Percentiles rank a stretch among this genome's conserved stretches.
phyloP scores from a whole-genome alignment of 208 protist genomes.

The Leishmania major region DNA sequence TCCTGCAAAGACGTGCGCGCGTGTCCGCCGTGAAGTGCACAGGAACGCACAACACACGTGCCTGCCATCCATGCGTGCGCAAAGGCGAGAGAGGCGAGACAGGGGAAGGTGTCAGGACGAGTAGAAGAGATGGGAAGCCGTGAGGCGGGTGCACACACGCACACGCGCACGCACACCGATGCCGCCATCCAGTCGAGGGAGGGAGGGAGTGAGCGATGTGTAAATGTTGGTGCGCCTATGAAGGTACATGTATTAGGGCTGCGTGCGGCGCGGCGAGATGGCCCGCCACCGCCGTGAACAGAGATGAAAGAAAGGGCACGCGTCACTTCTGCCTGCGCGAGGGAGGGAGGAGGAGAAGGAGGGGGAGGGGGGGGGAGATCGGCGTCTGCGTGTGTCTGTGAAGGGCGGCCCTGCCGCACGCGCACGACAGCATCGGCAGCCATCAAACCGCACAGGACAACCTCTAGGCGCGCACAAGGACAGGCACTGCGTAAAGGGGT shows the following conservation, averaged over 20 bases:
- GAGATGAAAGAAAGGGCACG: background rate
- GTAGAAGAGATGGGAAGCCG: background rate
- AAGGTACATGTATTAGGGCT: background rate
- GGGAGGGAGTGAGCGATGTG: background rate
- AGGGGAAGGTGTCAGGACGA: background rate
- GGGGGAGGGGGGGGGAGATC: too few relatives aligned
- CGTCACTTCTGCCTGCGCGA: background rate
- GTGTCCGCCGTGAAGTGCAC: background rate
- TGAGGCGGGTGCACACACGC: background rate
- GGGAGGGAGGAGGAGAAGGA: too few relatives aligned
- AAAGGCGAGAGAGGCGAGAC: background rate
- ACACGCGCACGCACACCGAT: background rate
- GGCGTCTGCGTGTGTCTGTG: background rate
- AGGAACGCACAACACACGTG: background rate
- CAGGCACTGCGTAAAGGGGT: background rate
- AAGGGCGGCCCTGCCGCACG: background rate
- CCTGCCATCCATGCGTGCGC: background rate
- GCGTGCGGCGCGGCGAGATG: background rate
- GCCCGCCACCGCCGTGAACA: background rate
- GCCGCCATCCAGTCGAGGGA: background rate
- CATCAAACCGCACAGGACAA: background rate
- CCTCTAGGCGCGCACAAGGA: background rate
- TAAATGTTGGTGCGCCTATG: background rate
- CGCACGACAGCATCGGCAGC: background rate
- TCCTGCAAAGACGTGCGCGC: background rate